These are phyloP conservation scores for Durusdinium trenchii DNA, from an alignment of 73 alveolate genomes.

Conservation along the genomic window DNA sequence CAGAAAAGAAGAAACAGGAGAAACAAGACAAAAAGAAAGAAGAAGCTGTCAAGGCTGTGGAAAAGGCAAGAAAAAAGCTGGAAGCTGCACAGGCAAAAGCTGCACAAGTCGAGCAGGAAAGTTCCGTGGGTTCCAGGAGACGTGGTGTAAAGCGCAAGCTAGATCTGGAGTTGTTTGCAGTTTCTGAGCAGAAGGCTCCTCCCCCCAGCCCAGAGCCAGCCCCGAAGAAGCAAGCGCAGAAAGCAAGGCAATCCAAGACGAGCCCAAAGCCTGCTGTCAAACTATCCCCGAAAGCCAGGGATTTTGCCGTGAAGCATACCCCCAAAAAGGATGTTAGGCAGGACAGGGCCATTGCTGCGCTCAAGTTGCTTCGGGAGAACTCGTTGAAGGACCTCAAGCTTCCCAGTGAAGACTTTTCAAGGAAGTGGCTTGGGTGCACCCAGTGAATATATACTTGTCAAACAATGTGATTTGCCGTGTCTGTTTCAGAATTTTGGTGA, in stretches of 20 bases:
- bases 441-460: not conserved
- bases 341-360: not conserved
- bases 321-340: not conserved
- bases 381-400: not conserved
- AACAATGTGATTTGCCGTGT: not conserved
- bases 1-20: not conserved
- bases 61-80: not conserved
- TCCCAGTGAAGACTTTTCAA: not conserved
- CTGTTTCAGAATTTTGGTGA: not conserved
- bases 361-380: not conserved
- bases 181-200: not conserved
- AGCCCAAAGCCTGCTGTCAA: not conserved
- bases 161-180: not conserved
- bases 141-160: not conserved
- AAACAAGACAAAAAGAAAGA: not conserved
- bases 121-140: no score
- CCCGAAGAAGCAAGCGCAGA: not conserved
- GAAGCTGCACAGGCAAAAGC: constrained; percentile 1
- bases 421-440: not conserved
- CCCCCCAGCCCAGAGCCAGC: not conserved
- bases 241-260: not conserved
- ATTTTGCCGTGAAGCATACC: not conserved
- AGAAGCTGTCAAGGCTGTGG: not conserved
- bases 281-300: not conserved
- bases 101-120: not conserved